phyloP scores from a whole-genome alignment of 2,329 filamentous ascomycete genomes.

The Cordyceps militaris region DNA sequence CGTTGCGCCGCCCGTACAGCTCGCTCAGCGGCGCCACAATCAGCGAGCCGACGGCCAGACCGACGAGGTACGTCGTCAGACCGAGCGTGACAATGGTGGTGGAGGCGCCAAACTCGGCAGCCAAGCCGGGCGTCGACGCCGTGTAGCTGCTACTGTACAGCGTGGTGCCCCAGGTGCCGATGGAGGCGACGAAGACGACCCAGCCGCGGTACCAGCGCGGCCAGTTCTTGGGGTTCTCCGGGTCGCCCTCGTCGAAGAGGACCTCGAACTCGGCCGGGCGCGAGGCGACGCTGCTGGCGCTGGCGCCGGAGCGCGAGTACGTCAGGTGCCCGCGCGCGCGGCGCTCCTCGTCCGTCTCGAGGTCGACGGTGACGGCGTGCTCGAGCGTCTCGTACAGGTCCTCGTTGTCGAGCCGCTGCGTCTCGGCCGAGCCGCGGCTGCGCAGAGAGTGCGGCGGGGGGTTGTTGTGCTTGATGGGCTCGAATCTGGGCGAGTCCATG shows the following conservation, averaged over 20 bases:
- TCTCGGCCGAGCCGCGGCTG: constrained; percentile 11
- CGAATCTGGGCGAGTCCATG: not conserved
- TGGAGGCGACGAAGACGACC: constrained; percentile 38
- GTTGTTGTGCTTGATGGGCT: not conserved
- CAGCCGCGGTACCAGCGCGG: constrained; percentile 41
- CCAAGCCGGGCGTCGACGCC: constrained; percentile 61
- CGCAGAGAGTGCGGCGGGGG: not conserved
- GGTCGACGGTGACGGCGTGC: constrained; percentile 25
- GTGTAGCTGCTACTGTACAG: constrained; percentile 77
- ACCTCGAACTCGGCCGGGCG: constrained; percentile 60
- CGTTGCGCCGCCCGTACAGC: constrained; percentile 59
- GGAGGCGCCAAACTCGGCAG: constrained; percentile 54
- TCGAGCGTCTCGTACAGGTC: constrained; percentile 26
- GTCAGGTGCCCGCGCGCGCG: constrained; percentile 38
- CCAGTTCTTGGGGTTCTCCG: constrained; percentile 63
- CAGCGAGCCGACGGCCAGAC: constrained; percentile 64
- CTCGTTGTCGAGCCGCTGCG: constrained; percentile 16
- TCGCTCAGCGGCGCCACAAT: constrained; percentile 69
- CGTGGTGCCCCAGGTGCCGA: constrained; percentile 47
- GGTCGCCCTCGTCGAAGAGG: constrained; percentile 59
- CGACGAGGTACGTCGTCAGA: constrained; percentile 70
- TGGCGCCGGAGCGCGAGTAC: constrained; percentile 35
- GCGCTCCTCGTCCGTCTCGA: constrained; percentile 33
- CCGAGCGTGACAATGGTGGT: constrained; percentile 64
- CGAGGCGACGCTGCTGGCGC: constrained; percentile 32